Percentiles rank a stretch among this genome's conserved stretches.
Conservation (phyloP, 192 early-diverging fungal species). For the Podila verticillata region DNA sequence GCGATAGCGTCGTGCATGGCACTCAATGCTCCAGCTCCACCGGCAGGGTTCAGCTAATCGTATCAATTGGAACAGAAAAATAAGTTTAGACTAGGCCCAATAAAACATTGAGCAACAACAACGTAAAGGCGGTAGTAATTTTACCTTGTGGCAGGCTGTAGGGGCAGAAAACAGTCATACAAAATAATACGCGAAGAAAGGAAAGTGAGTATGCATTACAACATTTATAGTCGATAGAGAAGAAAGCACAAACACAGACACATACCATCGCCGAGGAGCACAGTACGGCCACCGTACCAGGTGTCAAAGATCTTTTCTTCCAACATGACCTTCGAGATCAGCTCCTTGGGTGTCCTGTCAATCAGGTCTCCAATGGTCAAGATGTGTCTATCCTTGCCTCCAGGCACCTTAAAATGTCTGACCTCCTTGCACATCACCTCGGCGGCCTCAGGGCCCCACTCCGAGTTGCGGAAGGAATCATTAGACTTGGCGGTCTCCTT, state of each 20-base stretch:
- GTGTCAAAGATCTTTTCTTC: conserved; percentile 9
- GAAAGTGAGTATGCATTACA: too few species aligned
- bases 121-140: too few species aligned
- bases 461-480: not conserved
- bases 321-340: conserved; percentile 13
- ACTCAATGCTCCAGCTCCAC: conserved; percentile 6
- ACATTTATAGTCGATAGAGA: not conserved
- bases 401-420: not conserved
- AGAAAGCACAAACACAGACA: not conserved
- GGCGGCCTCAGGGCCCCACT: conserved; percentile 13
- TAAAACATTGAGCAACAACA: too few species aligned
- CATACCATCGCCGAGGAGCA: conserved; percentile 10
- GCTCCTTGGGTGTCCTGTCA: not conserved
- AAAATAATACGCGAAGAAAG: not conserved
- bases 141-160: not conserved
- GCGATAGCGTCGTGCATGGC: conserved; percentile 6
- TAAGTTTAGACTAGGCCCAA: too few species aligned
- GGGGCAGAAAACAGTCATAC: not conserved
- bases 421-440: conserved; percentile 11
- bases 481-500: not conserved
- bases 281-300: conserved; percentile 4
- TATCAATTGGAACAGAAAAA: not conserved
- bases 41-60: conserved; percentile 7
- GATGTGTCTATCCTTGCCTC: not conserved
- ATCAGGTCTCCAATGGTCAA: conserved; percentile 1